These are phyloP conservation scores for Rhodotorula sp. DNA, from an alignment of 1,284 basidiomycete genomes.

Conservation along the genomic window DNA sequence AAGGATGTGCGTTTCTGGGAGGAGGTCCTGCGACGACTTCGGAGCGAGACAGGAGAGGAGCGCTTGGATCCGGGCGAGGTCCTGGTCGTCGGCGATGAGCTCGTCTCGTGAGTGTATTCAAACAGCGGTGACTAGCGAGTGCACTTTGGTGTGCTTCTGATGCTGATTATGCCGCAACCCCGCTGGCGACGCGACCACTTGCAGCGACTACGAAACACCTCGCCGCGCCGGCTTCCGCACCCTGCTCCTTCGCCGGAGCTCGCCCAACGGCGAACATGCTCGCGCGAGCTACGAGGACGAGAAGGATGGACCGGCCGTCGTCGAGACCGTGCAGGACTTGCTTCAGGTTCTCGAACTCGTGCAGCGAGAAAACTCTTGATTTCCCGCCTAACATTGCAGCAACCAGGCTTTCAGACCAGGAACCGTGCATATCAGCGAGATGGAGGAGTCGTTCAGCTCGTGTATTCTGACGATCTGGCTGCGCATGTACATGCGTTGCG, in stretches of 20 bases:
- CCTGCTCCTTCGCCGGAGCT: slow-evolving; percentile 12
- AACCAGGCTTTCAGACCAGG: too few species aligned
- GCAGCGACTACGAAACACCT: slow-evolving; percentile 29
- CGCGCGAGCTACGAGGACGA: slow-evolving; percentile 26
- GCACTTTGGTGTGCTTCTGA: too few species aligned
- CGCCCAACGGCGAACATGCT: background rate
- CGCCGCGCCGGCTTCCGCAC: slow-evolving; percentile 8
- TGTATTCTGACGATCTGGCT: too few species aligned
- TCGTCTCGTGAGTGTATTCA: slow-evolving; percentile 24
- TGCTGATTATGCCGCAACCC: too few species aligned
- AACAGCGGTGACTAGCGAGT: too few species aligned
- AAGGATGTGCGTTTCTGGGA: slow-evolving; percentile 21
- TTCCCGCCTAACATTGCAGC: background rate
- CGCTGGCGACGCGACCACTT: too few species aligned
- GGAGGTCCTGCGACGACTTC: slow-evolving; percentile 20
- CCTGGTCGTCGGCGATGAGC: slow-evolving; percentile 35
- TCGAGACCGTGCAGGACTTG: slow-evolving; percentile 9
- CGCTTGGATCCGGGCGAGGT: slow-evolving; percentile 12
- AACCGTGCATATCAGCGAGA: too few species aligned
- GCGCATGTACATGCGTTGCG: too few species aligned
- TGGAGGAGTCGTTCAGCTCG: too few species aligned
- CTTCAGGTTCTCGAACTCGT: slow-evolving; percentile 14
- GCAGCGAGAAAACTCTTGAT: background rate
- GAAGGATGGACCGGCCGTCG: background rate
- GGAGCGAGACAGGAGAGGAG: background rate